A percentile compares a stretch with the other conserved stretches of the same genome.
Conservation (phyloP, 495 filamentous ascomycete species). For the Podospora tetraspora region DNA sequence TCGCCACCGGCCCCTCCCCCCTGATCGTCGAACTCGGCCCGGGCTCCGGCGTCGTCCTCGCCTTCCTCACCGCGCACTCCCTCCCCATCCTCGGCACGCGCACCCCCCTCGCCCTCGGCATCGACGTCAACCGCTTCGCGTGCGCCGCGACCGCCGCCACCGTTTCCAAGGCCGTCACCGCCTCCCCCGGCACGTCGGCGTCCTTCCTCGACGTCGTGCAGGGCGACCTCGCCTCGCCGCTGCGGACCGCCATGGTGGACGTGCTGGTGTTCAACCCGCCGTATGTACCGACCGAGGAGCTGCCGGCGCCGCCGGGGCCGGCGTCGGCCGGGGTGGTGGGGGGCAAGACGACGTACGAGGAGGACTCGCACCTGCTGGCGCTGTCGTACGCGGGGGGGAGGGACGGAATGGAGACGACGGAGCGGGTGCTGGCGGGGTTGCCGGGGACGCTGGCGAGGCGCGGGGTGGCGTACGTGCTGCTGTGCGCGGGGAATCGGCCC, state of each 20-base stretch:
- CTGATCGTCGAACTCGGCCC: constrained; percentile 81
- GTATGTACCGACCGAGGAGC: constrained; percentile 78
- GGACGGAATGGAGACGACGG: constrained; percentile 91
- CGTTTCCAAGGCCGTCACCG: constrained; percentile 43
- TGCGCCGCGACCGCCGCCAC: constrained; percentile 65
- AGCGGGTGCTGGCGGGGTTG: constrained; percentile 64
- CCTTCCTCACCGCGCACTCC: constrained; percentile 76
- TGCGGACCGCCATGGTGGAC: constrained; percentile 55
- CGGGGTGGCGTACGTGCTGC: constrained; percentile 82
- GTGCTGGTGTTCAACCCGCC: constrained; percentile 94
- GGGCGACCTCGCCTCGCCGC: constrained; percentile 57
- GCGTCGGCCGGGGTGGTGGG: neutral
- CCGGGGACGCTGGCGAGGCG: constrained; percentile 55
- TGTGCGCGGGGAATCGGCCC: constrained; percentile 83
- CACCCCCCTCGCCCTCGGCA: constrained; percentile 64
- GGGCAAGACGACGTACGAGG: constrained; percentile 46
- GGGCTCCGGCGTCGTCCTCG: constrained; percentile 86
- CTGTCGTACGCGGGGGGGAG: constrained; percentile 82
- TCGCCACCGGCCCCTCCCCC: constrained; percentile 48
- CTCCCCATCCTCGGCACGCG: constrained; percentile 62
- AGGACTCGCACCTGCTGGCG: constrained; percentile 73
- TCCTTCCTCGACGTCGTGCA: constrained; percentile 56
- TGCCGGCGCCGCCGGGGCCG: constrained; percentile 44
- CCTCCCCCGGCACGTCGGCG: constrained; percentile 25
- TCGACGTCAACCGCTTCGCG: constrained; percentile 78